Conservation (phyloP, 176 grass and related monocot genomes). For the Hsuehochloa calcarea region DNA sequence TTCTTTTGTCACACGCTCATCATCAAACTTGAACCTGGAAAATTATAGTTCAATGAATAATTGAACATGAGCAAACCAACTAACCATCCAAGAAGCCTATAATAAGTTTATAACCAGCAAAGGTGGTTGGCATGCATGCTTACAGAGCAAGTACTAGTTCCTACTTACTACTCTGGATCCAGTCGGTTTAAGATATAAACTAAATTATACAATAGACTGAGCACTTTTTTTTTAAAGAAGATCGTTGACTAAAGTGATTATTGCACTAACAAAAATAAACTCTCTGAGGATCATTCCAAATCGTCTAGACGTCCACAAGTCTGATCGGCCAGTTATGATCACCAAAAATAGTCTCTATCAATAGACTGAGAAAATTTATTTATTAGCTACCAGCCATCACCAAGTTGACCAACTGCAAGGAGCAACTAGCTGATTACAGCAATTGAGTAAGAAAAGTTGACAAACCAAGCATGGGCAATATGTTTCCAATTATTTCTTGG, state of each 20-base stretch:
- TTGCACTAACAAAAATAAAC: neutral
- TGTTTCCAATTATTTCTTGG: neutral
- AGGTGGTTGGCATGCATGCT: neutral
- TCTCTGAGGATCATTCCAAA: neutral
- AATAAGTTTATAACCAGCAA: neutral
- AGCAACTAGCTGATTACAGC: neutral
- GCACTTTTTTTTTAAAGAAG: neutral
- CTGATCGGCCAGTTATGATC: neutral
- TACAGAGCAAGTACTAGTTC: neutral
- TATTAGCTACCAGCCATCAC: neutral
- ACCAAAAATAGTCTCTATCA: too few species aligned
- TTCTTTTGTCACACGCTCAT: constrained; percentile 99
- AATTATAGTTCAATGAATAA: constrained; percentile 13
- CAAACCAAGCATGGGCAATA: neutral
- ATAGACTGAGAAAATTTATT: neutral
- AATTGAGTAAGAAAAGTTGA: neutral
- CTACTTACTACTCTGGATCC: neutral
- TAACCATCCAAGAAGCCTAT: neutral
- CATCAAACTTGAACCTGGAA: constrained; percentile 96
- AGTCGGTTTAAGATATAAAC: constrained; percentile 7
- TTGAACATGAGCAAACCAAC: neutral
- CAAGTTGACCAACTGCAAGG: neutral
- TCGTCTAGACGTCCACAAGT: neutral
- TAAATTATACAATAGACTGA: neutral
- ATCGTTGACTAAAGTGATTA: neutral